Conservation (phyloP, 768 basidiomycete genomes). For the Boletus edulis region DNA sequence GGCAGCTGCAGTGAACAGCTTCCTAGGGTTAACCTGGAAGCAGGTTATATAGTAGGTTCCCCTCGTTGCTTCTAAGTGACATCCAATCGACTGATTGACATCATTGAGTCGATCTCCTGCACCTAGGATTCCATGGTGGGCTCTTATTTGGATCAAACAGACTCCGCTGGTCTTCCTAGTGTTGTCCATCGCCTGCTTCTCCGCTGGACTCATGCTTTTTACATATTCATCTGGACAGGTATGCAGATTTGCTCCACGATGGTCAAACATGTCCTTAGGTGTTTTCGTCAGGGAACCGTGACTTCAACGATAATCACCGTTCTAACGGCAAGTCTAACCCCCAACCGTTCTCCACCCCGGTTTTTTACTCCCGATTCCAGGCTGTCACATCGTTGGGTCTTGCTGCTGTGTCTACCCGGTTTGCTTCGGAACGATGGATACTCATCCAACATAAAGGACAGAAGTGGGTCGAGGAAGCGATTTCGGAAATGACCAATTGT, state of each 20-base stretch:
- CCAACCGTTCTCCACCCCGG: not conserved
- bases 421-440: slow-evolving; percentile 48
- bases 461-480: slow-evolving; percentile 48
- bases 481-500: slow-evolving; percentile 21
- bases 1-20: slow-evolving; percentile 49
- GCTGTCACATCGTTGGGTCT: slow-evolving; percentile 40
- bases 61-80: too few species aligned
- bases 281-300: slow-evolving; percentile 42
- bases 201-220: slow-evolving; percentile 71
- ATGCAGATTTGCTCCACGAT: slow-evolving; percentile 21
- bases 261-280: slow-evolving; percentile 14
- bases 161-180: slow-evolving; percentile 83
- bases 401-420: slow-evolving; percentile 51
- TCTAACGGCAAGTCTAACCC: slow-evolving; percentile 45
- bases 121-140: slow-evolving; percentile 48
- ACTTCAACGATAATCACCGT: slow-evolving; percentile 74
- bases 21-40: slow-evolving; percentile 51
- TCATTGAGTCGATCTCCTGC: too few species aligned
- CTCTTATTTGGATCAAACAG: slow-evolving; percentile 78
- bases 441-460: slow-evolving; percentile 47
- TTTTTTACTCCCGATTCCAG: slow-evolving; percentile 16
- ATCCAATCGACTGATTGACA: too few species aligned
- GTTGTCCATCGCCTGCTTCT: slow-evolving; percentile 79
- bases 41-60: slow-evolving; percentile 40
- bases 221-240: slow-evolving; percentile 72